Percentiles rank a stretch among this genome's conserved stretches.
phyloP scores from a whole-genome alignment of 805 yeast genomes.

The Yamadazyma laniorum region DNA sequence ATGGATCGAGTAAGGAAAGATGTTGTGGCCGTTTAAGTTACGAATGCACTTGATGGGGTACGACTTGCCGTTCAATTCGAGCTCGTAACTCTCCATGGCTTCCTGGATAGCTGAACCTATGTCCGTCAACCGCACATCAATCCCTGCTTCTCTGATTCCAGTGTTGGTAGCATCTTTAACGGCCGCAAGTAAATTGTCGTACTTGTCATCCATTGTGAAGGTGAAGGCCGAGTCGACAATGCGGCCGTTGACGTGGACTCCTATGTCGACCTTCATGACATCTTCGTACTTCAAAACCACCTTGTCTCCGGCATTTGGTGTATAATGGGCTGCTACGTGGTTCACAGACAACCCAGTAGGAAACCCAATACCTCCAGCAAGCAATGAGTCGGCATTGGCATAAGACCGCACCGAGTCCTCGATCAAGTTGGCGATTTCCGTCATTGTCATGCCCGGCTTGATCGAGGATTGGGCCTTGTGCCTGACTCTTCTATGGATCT shows the following conservation, averaged over 20 bases:
- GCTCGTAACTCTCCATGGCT: conserved; percentile 94
- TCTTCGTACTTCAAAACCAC: conserved; percentile 79
- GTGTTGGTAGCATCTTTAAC: conserved; percentile 93
- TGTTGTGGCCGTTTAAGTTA: conserved; percentile 93
- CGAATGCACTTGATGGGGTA: conserved; percentile 86
- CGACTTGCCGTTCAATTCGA: conserved; percentile 83
- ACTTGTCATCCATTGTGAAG: conserved; percentile 78
- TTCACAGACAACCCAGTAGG: conserved; percentile 97
- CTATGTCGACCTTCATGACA: conserved; percentile 95
- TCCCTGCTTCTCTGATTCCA: conserved; percentile 90
- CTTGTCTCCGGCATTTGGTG: conserved; percentile 94
- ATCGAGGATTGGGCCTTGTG: conserved; percentile 69
- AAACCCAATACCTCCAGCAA: conserved; percentile 87
- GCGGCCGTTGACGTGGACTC: conserved; percentile 93
- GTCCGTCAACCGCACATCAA: conserved; percentile 91
- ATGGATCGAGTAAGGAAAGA: conserved; percentile 80
- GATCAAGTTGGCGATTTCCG: conserved; percentile 83
- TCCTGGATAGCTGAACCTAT: conserved; percentile 96
- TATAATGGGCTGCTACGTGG: conserved; percentile 96
- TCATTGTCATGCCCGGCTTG: conserved; percentile 90
- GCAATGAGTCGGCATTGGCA: conserved; percentile 62
- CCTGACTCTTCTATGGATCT: conserved; percentile 89
- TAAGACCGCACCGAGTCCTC: conserved; percentile 81
- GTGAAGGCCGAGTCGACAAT: conserved; percentile 96
- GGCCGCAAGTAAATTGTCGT: conserved; percentile 77